Evolutionary conservation across 495 filamentous ascomycete genomes (phyloP).

Genomic region (Bombardia bombarda): DNA sequence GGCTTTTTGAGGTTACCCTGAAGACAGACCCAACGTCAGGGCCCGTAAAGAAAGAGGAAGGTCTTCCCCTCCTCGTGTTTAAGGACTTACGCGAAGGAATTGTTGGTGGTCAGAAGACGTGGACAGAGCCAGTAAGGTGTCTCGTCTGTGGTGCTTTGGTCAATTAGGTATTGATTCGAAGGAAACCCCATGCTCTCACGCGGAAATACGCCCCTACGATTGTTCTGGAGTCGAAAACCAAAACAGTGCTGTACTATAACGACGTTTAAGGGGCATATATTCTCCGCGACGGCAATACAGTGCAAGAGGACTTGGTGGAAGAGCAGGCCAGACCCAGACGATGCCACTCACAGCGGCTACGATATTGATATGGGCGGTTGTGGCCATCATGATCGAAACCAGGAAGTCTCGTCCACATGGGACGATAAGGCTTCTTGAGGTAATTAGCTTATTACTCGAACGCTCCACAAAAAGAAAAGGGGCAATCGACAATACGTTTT

Average conservation of each 20-base stretch:
- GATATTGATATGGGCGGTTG: too few relatives aligned
- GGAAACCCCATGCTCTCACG: not conserved
- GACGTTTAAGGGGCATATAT: too few relatives aligned
- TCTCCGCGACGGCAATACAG: not conserved
- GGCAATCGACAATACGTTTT: too few relatives aligned
- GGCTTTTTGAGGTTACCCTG: slow-evolving; percentile 33
- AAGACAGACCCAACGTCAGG: slow-evolving; percentile 21
- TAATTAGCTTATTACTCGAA: too few relatives aligned
- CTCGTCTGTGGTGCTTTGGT: slow-evolving; percentile 33
- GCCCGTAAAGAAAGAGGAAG: slow-evolving; percentile 6
- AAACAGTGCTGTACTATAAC: not conserved
- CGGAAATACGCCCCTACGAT: not conserved
- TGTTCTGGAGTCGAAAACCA: not conserved
- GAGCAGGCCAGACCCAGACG: too few relatives aligned
- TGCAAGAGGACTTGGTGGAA: too few relatives aligned
- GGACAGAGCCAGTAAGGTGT: slow-evolving; percentile 37
- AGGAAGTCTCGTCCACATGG: too few relatives aligned
- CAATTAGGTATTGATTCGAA: slow-evolving; percentile 18
- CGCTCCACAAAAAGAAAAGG: too few relatives aligned
- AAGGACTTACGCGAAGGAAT: slow-evolving; percentile 34
- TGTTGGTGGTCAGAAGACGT: slow-evolving; percentile 35
- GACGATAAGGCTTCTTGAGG: too few relatives aligned
- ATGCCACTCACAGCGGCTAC: too few relatives aligned
- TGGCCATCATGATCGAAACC: too few relatives aligned
- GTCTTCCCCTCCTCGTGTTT: slow-evolving; percentile 31